A percentile compares a stretch with the other conserved stretches of the same genome.
Evolutionary conservation across 2,329 filamentous ascomycete genomes (phyloP).

Genomic region (Chaetomiaceae sp.): DNA sequence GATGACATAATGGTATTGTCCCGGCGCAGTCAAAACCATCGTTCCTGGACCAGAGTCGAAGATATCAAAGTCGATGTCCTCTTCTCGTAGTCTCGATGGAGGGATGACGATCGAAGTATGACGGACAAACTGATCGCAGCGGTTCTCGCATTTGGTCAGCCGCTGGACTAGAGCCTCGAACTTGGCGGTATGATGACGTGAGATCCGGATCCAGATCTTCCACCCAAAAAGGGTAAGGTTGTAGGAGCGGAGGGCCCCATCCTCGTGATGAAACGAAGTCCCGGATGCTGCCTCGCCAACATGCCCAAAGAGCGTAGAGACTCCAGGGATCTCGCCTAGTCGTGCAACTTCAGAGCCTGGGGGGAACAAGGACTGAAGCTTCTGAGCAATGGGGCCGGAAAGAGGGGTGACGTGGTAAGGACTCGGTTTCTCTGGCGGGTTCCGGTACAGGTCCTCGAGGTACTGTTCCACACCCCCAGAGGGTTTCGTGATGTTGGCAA

Average conservation of each 20-base stretch:
- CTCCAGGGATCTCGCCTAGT: background rate
- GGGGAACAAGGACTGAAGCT: background rate
- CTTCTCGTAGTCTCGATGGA: no score
- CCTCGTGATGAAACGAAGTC: constrained; percentile 5
- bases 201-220: constrained; percentile 2
- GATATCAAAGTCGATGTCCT: no score
- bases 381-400: background rate
- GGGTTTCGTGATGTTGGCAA: background rate
- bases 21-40: no score
- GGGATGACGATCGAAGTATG: background rate
- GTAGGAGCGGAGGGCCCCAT: constrained; percentile 1
- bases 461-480: background rate
- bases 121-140: constrained; percentile 5
- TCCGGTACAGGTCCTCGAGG: background rate
- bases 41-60: no score
- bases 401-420: constrained; percentile 1
- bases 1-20: no score
- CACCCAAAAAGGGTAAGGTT: background rate
- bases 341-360: background rate
- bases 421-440: background rate
- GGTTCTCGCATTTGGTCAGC: background rate
- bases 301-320: background rate
- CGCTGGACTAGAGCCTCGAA: background rate
- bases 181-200: background rate
- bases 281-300: background rate